A percentile compares a stretch with the other conserved stretches of the same genome.
Conservation (phyloP, 2,329 filamentous ascomycete species). For the Phyllosticta capitalensis region DNA sequence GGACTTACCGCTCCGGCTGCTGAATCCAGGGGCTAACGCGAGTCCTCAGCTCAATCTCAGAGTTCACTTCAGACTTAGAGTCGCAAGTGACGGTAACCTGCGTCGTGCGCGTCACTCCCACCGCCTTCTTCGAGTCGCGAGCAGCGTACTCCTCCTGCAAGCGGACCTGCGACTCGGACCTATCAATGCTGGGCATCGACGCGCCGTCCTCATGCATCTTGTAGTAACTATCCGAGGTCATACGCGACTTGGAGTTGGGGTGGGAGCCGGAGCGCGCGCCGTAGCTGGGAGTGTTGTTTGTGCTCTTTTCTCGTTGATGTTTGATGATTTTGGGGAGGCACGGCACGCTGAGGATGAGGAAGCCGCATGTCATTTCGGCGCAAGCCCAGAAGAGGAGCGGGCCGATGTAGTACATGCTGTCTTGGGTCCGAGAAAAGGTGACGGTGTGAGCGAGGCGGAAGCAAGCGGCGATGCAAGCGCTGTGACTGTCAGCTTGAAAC, state of each 20-base stretch:
- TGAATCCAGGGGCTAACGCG: neutral
- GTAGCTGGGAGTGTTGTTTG: neutral
- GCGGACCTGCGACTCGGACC: neutral
- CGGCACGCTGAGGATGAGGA: neutral
- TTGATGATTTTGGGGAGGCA: neutral
- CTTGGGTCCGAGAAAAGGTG: neutral
- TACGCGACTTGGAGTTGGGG: neutral
- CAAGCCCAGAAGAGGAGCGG: neutral
- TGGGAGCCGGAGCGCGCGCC: neutral
- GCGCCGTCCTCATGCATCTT: neutral
- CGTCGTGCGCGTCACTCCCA: neutral
- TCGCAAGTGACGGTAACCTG: neutral
- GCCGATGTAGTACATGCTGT: neutral
- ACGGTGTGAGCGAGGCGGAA: neutral
- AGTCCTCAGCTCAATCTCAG: neutral
- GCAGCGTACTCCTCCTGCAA: neutral
- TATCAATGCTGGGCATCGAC: neutral
- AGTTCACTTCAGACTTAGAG: neutral
- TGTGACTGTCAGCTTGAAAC: neutral
- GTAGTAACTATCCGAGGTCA: neutral
- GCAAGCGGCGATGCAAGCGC: neutral
- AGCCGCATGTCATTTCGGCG: neutral
- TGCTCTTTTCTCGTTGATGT: neutral
- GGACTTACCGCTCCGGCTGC: neutral
- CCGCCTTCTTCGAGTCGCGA: neutral